phyloP scores from a whole-genome alignment of 2,329 filamentous ascomycete genomes.

The Cercospora sojina region DNA sequence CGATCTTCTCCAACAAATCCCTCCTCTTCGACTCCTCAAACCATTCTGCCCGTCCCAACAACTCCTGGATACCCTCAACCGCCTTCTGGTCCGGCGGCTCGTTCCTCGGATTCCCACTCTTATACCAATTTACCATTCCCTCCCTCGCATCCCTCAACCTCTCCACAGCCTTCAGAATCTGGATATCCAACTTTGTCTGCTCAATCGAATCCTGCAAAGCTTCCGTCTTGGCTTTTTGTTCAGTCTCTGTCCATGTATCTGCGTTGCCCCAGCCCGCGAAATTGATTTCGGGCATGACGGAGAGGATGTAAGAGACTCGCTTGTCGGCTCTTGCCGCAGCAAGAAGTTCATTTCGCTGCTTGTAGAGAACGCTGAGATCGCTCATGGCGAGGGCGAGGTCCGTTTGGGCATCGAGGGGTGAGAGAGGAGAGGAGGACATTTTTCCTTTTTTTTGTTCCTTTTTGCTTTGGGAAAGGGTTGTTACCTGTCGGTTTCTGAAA shows the following conservation, averaged over 20 bases:
- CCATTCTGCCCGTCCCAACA: too few species aligned
- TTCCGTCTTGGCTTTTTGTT: background rate
- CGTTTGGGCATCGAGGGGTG: background rate
- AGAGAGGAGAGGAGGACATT: background rate
- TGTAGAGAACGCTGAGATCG: background rate
- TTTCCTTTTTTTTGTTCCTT: too few species aligned
- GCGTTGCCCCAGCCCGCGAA: background rate
- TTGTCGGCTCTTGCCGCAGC: background rate
- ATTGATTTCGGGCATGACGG: background rate
- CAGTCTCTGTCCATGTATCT: background rate
- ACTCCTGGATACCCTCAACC: background rate
- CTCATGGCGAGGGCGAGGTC: background rate
- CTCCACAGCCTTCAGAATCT: background rate
- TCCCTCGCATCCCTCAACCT: background rate
- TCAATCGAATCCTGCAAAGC: background rate
- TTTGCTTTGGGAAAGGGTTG: background rate
- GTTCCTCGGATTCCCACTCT: background rate
- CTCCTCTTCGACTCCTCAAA: too few species aligned
- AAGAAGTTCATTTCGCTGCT: background rate
- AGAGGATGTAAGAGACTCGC: background rate
- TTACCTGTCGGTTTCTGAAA: background rate
- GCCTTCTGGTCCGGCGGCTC: background rate
- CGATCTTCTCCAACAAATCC: too few species aligned
- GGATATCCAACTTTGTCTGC: background rate
- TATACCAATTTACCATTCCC: background rate